Base-by-base conservation (phyloP, 176 grass and related monocot genomes). In the Typha latifolia region DNA sequence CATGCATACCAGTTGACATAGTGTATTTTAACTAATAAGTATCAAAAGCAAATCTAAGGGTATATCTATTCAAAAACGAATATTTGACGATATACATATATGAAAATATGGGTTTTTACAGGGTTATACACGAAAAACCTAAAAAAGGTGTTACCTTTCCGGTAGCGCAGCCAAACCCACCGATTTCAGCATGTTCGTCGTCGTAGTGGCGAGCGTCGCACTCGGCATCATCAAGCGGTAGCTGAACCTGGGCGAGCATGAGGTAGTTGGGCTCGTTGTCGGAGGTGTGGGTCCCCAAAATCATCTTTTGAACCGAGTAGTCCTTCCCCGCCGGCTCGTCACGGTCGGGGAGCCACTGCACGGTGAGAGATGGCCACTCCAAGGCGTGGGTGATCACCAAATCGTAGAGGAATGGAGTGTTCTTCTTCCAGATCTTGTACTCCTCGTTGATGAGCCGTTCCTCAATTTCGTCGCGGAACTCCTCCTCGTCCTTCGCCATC, bases 361-460 rank as follows among this genome's bases (percentile, higher is more conserved):
- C 83, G 51, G 89, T 99, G 72, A 99, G 86, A 9, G 94, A 99
- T 7, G 94, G 86, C 89, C 94, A 99, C 59, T 99, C 94, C 61
- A 99, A 83, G 6, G 94, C 89, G 75, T 93, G 89, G 23, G 94
- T 90, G 63, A 99, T 82, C 66, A 99, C 83, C 21, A 99, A 78
- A 77, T 99, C 89, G 81, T 99, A 99, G 48, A 99, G 76, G 79
- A 99, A 99, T 1, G 86, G 94, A 3, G 94, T 93, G 81, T 93
- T 99, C 70, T 99, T 99, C 85, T 99, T 99, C 94, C 94, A 93
- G 83, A 99, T 99, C 94, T 99, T 99, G 94, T 93, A 99, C 81
- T 99, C 94, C 78, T 99, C 89, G 70, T 99, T 99, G 77, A 99
- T 83, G 19, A 93, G 76, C 63, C 89, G 78, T 72, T 87, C 83